phyloP scores from a whole-genome alignment of 2,329 filamentous ascomycete genomes.

The Mycosphaerelloides madeirae region DNA sequence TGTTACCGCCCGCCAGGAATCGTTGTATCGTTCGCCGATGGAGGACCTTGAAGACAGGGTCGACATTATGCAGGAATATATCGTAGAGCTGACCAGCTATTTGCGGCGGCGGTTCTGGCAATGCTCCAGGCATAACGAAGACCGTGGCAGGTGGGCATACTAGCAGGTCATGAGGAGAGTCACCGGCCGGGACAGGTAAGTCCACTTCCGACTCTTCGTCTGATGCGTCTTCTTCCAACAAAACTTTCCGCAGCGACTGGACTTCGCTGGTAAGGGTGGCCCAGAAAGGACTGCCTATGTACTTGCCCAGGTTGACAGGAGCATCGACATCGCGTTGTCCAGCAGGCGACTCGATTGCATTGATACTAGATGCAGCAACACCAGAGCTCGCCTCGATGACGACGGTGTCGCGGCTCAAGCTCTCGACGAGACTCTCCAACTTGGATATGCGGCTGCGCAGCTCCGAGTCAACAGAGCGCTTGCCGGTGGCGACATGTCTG shows the following conservation, averaged over 20 bases:
- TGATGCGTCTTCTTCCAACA: slow-evolving; percentile 23
- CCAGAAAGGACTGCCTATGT: slow-evolving; percentile 28
- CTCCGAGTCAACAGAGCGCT: slow-evolving; percentile 25
- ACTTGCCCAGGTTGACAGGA: slow-evolving; percentile 11
- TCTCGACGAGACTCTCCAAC: slow-evolving; percentile 28
- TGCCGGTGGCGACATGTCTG: slow-evolving; percentile 20
- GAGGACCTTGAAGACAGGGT: slow-evolving; percentile 25
- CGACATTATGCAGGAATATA: slow-evolving; percentile 23
- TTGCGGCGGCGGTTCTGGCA: slow-evolving; percentile 18
- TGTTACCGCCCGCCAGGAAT: slow-evolving; percentile 15
- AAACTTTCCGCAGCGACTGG: slow-evolving; percentile 24
- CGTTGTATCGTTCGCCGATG: slow-evolving; percentile 21
- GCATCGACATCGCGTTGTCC: too few relatives aligned
- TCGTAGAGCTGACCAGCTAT: slow-evolving; percentile 17
- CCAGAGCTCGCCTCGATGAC: too few relatives aligned
- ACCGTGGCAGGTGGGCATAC: slow-evolving; percentile 23
- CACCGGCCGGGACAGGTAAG: slow-evolving; percentile 2
- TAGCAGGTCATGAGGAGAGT: slow-evolving; percentile 17
- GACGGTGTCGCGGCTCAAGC: slow-evolving; percentile 22
- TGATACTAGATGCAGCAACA: too few relatives aligned
- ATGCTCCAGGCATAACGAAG: slow-evolving; percentile 26
- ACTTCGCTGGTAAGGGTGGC: slow-evolving; percentile 26
- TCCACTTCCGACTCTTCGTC: slow-evolving; percentile 4
- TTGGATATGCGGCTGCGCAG: slow-evolving; percentile 28
- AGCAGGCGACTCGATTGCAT: too few relatives aligned